phyloP scores from a whole-genome alignment of 768 basidiomycete species.

The Panaeolus cyanescens region DNA sequence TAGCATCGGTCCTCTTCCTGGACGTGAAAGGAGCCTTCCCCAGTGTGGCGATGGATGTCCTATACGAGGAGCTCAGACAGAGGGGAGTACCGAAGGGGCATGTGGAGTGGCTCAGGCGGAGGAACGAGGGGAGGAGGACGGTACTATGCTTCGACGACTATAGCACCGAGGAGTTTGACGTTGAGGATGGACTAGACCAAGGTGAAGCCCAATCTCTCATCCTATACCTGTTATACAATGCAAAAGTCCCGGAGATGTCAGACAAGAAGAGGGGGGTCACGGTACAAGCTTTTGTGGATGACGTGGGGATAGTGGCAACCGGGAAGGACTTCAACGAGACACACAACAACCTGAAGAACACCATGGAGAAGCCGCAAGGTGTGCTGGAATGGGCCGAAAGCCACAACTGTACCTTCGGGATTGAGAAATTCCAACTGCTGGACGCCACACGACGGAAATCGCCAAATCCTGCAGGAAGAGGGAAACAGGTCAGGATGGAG shows the following conservation, averaged over 20 bases:
- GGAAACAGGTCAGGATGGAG: background rate
- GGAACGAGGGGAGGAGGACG: constrained; percentile 12
- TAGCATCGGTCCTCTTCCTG: constrained; percentile 23
- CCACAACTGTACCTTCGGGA: constrained; percentile 11
- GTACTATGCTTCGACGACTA: constrained; percentile 6
- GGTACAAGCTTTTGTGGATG: constrained; percentile 27
- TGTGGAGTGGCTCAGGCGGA: constrained; percentile 13
- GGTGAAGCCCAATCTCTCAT: constrained; percentile 16
- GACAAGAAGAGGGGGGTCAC: background rate
- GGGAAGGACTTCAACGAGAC: constrained; percentile 10
- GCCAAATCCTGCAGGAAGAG: background rate
- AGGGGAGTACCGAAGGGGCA: constrained; percentile 20
- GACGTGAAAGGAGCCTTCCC: constrained; percentile 43
- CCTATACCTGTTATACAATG: constrained; percentile 26
- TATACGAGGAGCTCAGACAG: constrained; percentile 27
- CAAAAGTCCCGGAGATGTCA: constrained; percentile 12
- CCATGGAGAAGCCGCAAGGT: constrained; percentile 9
- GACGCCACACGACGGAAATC: background rate
- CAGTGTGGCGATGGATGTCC: constrained; percentile 18
- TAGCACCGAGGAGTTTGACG: background rate
- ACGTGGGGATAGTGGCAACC: constrained; percentile 23
- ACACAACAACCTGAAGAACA: background rate
- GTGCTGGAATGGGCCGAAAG: constrained; percentile 11
- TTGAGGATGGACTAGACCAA: constrained; percentile 13
- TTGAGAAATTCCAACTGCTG: constrained; percentile 11